These are phyloP conservation scores for Penicillium diatomitis DNA, from an alignment of 495 filamentous ascomycete species.

Conservation along the genomic window DNA sequence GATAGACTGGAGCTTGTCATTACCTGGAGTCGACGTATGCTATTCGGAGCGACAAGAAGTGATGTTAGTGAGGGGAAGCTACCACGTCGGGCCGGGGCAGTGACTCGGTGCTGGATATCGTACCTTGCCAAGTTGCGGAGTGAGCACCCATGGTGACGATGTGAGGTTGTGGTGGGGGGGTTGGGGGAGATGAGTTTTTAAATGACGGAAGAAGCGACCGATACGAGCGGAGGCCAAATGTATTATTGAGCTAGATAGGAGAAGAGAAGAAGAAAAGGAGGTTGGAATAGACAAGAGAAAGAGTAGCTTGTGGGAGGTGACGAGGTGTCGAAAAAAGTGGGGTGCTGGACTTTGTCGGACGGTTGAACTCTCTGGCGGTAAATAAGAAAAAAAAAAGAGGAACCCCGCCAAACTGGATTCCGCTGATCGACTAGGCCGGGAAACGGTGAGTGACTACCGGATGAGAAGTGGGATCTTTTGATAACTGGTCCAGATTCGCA, in stretches of 20 bases:
- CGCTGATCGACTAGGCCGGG: constrained; percentile 5
- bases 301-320: constrained; percentile 16
- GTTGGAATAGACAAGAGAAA: constrained; percentile 8
- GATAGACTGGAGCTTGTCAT: not conserved
- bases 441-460: not conserved
- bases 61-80: constrained; percentile 12
- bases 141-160: constrained; percentile 30
- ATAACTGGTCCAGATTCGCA: not conserved
- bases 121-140: constrained; percentile 51
- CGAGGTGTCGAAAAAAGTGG: constrained; percentile 15
- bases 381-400: constrained; percentile 13
- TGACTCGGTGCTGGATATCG: constrained; percentile 5
- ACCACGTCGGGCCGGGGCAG: constrained; percentile 2
- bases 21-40: constrained; percentile 65
- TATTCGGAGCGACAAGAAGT: constrained; percentile 16
- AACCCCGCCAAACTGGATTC: constrained; percentile 13
- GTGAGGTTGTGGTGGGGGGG: constrained; percentile 4
- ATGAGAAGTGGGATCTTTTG: not conserved
- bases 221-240: too few species aligned
- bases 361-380: constrained; percentile 13
- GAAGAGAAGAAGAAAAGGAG: constrained; percentile 7
- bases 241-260: not conserved
- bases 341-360: constrained; percentile 10
- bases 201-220: too few species aligned
- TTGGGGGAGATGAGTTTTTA: constrained; percentile 4